A percentile compares a stretch with the other conserved stretches of the same genome.
Evolutionary conservation across 306 rosid genomes (phyloP).

Genomic region (Prinsepia uniflora): DNA sequence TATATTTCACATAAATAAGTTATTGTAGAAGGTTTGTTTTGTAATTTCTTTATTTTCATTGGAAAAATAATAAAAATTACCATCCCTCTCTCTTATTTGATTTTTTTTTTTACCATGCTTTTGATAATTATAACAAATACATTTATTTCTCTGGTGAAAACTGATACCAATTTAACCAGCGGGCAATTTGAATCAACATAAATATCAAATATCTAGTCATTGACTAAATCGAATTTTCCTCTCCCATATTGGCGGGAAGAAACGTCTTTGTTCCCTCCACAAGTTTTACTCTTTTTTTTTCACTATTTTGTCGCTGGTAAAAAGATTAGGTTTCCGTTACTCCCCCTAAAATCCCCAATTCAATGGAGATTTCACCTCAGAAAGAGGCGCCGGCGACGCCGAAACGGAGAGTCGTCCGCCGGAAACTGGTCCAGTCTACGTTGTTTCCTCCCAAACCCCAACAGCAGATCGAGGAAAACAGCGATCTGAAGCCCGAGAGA

Average conservation of each 20-base stretch:
- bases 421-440: conserved; percentile 67
- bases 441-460: conserved; percentile 57
- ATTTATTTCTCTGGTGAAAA: no score
- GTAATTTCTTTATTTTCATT: no score
- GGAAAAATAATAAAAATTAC: no score
- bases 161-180: no score
- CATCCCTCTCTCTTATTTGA: no score
- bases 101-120: no score
- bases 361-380: conserved; percentile 29
- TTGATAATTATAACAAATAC: no score
- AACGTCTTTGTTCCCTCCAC: conserved; percentile 36
- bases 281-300: neutral
- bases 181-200: no score
- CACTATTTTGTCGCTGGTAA: neutral
- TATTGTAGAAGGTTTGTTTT: no score
- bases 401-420: conserved; percentile 28
- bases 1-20: no score
- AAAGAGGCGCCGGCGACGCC: conserved; percentile 13
- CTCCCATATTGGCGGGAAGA: conserved; percentile 35
- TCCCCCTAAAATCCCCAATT: conserved; percentile 1
- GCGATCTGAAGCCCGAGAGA: conserved; percentile 26
- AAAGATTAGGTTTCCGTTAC: conserved; percentile 8
- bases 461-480: conserved; percentile 34
- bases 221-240: neutral
- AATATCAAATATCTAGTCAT: no score